These are phyloP conservation scores for Colletotrichum costaricense DNA, from an alignment of 2,329 filamentous ascomycete species.

Conservation along the genomic window DNA sequence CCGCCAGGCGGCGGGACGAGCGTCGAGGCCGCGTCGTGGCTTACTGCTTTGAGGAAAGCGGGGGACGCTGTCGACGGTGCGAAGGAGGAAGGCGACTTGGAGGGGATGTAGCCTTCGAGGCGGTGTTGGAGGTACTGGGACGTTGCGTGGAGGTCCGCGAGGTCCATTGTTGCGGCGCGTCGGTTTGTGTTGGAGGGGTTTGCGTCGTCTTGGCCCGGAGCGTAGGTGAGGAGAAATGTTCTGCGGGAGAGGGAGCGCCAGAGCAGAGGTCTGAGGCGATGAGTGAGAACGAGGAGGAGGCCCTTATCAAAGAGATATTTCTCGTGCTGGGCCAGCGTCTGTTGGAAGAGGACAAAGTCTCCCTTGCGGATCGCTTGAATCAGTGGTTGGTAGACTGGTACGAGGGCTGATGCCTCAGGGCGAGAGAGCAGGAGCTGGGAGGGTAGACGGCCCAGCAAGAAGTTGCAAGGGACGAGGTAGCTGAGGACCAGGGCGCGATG, in stretches of 20 bases:
- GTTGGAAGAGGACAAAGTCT: constrained; percentile 79
- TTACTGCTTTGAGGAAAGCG: constrained; percentile 63
- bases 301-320: constrained; percentile 82
- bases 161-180: constrained; percentile 79
- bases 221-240: constrained; percentile 82
- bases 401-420: constrained; percentile 75
- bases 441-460: constrained; percentile 88
- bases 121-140: constrained; percentile 74
- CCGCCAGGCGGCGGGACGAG: constrained; percentile 61
- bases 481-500: constrained; percentile 86
- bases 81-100: constrained; percentile 49
- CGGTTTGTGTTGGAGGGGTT: constrained; percentile 48
- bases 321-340: constrained; percentile 72
- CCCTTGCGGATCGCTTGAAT: constrained; percentile 78
- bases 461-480: constrained; percentile 84
- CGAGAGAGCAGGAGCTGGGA: constrained; percentile 72
- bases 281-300: constrained; percentile 79
- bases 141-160: constrained; percentile 74
- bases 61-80: constrained; percentile 46
- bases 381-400: constrained; percentile 78
- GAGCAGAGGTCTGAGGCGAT: constrained; percentile 82
- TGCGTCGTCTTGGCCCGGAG: constrained; percentile 66
- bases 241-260: constrained; percentile 86
- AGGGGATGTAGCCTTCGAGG: constrained; percentile 67
- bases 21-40: constrained; percentile 57